Conservation (phyloP, 192 early-diverging fungal species). For the Coemansia sp. region DNA sequence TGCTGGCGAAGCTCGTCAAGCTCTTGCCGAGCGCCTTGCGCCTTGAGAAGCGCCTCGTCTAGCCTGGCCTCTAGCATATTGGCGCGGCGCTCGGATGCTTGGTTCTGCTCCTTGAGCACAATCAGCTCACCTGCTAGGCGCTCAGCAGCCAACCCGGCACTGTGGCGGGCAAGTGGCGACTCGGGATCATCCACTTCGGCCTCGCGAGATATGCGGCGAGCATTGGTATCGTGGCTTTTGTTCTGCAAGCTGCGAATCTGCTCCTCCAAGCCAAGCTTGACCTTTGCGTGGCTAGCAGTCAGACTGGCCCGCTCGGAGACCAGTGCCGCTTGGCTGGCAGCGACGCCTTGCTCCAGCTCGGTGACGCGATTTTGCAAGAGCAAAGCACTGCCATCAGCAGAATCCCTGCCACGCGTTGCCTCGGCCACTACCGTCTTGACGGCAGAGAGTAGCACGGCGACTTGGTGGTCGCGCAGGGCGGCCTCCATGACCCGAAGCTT, state of each 20-base stretch:
- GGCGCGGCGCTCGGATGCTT: conserved; percentile 24
- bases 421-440: conserved; percentile 33
- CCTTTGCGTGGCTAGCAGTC: background rate
- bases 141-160: conserved; percentile 40
- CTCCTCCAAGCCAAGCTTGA: conserved; percentile 22
- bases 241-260: conserved; percentile 39
- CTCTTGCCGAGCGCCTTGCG: conserved; percentile 29
- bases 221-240: conserved; percentile 33
- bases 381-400: background rate
- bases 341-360: conserved; percentile 16
- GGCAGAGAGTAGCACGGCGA: conserved; percentile 38
- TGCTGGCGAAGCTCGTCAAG: conserved; percentile 22
- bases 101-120: conserved; percentile 46
- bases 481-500: conserved; percentile 35
- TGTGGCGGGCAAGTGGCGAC: conserved; percentile 46
- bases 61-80: conserved; percentile 31
- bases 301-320: conserved; percentile 3
- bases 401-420: conserved; percentile 13
- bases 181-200: conserved; percentile 21
- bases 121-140: conserved; percentile 52
- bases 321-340: background rate
- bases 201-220: conserved; percentile 26
- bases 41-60: conserved; percentile 38
- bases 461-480: conserved; percentile 44
- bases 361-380: conserved; percentile 10